phyloP scores from a whole-genome alignment of 768 basidiomycete species.

The Podaxis carcinomalis region DNA sequence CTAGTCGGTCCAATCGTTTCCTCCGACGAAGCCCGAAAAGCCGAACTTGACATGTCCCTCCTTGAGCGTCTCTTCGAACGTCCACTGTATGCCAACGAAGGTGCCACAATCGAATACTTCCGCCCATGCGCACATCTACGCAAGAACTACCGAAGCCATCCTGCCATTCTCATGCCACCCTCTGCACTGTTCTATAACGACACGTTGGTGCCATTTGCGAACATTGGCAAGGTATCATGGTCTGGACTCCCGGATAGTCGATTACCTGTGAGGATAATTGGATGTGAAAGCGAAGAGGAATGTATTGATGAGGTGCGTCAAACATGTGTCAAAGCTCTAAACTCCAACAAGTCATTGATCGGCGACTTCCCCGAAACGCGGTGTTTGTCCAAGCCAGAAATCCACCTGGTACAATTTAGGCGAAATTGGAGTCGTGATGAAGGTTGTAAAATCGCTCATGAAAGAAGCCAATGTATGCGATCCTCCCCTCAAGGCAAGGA shows the following conservation, averaged over 20 bases:
- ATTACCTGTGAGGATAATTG: conserved; percentile 43
- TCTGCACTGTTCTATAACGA: conserved; percentile 52
- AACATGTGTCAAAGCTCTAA: neutral
- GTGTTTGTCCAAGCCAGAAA: conserved; percentile 23
- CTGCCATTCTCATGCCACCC: conserved; percentile 50
- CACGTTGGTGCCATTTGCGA: conserved; percentile 39
- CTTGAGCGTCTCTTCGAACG: conserved; percentile 45
- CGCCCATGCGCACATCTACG: conserved; percentile 4
- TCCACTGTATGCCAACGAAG: conserved; percentile 29
- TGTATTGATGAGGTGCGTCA: conserved; percentile 40
- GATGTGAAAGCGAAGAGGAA: conserved; percentile 34
- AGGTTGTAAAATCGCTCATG: conserved; percentile 35
- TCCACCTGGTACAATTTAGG: conserved; percentile 48
- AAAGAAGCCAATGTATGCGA: conserved; percentile 28
- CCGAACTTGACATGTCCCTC: conserved; percentile 45
- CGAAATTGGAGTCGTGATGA: conserved; percentile 38
- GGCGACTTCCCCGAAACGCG: neutral
- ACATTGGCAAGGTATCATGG: conserved; percentile 39
- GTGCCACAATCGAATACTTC: neutral
- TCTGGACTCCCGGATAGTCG: conserved; percentile 31
- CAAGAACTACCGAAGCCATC: conserved; percentile 48
- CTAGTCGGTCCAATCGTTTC: conserved; percentile 46
- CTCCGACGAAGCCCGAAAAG: conserved; percentile 37
- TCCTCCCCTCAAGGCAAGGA: conserved; percentile 34
- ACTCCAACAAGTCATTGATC: too few species aligned